Percentiles rank a stretch among this genome's conserved stretches.
Evolutionary conservation across 495 filamentous ascomycete species (phyloP).

Genomic region (Daldinia vernicosa): DNA sequence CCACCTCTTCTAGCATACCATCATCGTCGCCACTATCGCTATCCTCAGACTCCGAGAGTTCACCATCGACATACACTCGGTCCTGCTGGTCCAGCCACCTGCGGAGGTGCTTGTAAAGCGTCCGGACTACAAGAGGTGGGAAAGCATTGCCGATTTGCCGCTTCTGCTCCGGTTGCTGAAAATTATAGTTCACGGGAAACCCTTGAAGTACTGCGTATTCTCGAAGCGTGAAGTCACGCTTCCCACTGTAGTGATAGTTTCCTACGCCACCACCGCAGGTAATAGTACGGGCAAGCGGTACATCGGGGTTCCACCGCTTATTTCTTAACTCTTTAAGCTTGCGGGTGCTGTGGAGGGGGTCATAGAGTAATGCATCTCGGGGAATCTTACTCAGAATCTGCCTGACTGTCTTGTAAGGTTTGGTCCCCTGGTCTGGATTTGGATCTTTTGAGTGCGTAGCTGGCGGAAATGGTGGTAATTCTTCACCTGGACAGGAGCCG

Average conservation of each 20-base stretch:
- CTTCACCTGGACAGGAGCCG: conserved; percentile 80
- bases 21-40: conserved; percentile 24
- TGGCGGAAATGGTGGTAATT: conserved; percentile 72
- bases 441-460: conserved; percentile 68
- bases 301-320: conserved; percentile 54
- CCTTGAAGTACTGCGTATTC: conserved; percentile 82
- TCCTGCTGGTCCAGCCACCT: conserved; percentile 68
- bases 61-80: conserved; percentile 34
- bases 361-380: conserved; percentile 44
- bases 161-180: conserved; percentile 59
- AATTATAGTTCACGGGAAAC: conserved; percentile 73
- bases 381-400: conserved; percentile 51
- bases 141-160: conserved; percentile 91
- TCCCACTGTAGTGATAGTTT: conserved; percentile 74
- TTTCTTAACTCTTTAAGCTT: conserved; percentile 33
- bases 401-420: conserved; percentile 45
- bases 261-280: conserved; percentile 73
- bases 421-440: conserved; percentile 54
- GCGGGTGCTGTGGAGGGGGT: conserved; percentile 55
- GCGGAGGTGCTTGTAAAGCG: conserved; percentile 67
- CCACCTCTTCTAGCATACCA: neutral
- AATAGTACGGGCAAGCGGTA: conserved; percentile 66
- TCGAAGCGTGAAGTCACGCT: conserved; percentile 70
- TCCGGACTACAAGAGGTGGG: conserved; percentile 69
- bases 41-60: conserved; percentile 32